Percentiles rank a stretch among this genome's conserved stretches.
phyloP scores from a whole-genome alignment of 139 green algal genomes.

The Closterium sp. region DNA sequence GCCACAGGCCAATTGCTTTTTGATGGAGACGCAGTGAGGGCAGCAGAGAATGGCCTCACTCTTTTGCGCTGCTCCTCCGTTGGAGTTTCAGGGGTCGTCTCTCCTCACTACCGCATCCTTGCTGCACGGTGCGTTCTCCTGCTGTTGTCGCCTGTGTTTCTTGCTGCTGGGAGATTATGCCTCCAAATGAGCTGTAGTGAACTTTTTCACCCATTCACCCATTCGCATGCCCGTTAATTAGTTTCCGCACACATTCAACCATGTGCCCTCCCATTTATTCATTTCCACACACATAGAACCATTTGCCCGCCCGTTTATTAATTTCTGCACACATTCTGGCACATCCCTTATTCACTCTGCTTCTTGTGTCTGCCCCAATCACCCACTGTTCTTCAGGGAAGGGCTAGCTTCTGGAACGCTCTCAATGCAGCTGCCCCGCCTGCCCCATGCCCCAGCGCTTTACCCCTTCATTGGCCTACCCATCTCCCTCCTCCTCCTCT shows the following conservation, averaged over 20 bases:
- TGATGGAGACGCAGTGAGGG: conserved; percentile 33
- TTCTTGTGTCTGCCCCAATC: neutral
- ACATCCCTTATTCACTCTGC: neutral
- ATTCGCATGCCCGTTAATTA: too few relatives aligned
- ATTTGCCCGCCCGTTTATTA: too few relatives aligned
- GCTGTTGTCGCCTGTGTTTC: neutral
- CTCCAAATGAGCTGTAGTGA: too few relatives aligned
- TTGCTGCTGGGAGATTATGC: too few relatives aligned
- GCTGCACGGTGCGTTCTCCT: neutral
- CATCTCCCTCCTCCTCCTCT: neutral
- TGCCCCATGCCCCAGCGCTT: neutral
- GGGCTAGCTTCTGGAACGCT: neutral
- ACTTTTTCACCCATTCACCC: too few relatives aligned
- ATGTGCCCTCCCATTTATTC: too few relatives aligned
- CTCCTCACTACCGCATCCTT: conserved; percentile 21
- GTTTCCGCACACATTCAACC: too few relatives aligned
- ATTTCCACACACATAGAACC: too few relatives aligned
- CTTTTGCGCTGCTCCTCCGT: conserved; percentile 45
- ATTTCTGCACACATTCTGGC: too few relatives aligned
- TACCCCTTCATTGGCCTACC: neutral
- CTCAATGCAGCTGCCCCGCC: neutral
- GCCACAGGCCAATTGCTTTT: conserved; percentile 40
- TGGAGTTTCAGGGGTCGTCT: conserved; percentile 37
- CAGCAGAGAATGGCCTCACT: conserved; percentile 53
- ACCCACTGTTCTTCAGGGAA: neutral